Base-by-base conservation (phyloP, 2,329 filamentous ascomycete species). In the Fusarium nygamai region DNA sequence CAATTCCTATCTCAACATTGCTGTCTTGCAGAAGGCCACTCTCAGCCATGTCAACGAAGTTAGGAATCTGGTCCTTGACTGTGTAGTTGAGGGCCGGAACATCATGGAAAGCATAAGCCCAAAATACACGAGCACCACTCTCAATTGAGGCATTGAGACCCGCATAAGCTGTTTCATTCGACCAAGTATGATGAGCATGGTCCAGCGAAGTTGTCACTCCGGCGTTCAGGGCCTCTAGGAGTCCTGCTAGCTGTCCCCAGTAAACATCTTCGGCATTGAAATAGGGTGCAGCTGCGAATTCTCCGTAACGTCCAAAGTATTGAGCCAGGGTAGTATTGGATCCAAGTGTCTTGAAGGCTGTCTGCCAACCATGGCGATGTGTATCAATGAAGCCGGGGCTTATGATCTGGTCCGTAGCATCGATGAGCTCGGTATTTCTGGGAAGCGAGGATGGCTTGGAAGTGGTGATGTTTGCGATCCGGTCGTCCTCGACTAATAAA, bases 351-450 rank as follows among this genome's bases (percentile, higher is more conserved):
- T 87, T 88, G 74, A 86, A 85, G 16, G 83, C 86, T 0, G 88
- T 89, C 74, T 90, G 87, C 89, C 88, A 89, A 1, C 85, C 83
- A 69, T 89, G 87, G 4, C 85, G 85, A 71, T 90, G 88, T 0
- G 88, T 90, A 78, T 90, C 86, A 65, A 90, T 82, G 78, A 90
- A 89, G 14, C 89, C 88, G 0, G 88, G 86, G 0, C 84, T 84
- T 59, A 90, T 82, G 66, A 89, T 90, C 74, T 88, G 87, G 60
- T 84, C 81, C 0, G 82, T 83, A 44, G 84, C 85, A 70, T 90
- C 84, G n/a, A 90, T 80, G 4, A 84, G 69, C 58, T 88, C 81
- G 4, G 81, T 81, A 8, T 59, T 19, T 6, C 44, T 38, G 16
- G 73, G 58, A 10, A 80, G n/a, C 2, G 22, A 10, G 3, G 61